phyloP scores from a whole-genome alignment of 2,329 filamentous ascomycete species.

The Huntiella omanensis region DNA sequence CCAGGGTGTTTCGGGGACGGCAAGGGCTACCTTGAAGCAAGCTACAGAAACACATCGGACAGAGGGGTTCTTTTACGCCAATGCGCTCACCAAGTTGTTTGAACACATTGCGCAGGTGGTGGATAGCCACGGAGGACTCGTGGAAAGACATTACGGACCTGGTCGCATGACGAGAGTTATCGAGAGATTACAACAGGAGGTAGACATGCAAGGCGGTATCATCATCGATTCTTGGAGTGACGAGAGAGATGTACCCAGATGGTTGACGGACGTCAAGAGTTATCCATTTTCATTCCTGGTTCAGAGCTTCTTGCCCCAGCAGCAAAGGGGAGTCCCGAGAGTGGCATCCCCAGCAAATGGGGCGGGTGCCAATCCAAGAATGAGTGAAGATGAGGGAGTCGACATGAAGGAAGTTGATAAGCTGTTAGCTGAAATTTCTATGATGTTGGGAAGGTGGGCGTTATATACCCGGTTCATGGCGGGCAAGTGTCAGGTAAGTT shows the following conservation, averaged over 20 bases:
- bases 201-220: slow-evolving; percentile 89
- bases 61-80: slow-evolving; percentile 72
- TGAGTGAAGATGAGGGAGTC: slow-evolving; percentile 75
- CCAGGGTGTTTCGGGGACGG: slow-evolving; percentile 73
- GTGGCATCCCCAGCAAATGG: slow-evolving; percentile 54
- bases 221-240: slow-evolving; percentile 92
- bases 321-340: slow-evolving; percentile 48
- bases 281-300: slow-evolving; percentile 96
- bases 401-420: slow-evolving; percentile 94
- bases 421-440: slow-evolving; percentile 66
- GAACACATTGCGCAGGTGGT: slow-evolving; percentile 96
- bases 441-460: slow-evolving; percentile 89
- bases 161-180: slow-evolving; percentile 93
- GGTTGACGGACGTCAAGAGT: slow-evolving; percentile 85
- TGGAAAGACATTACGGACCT: slow-evolving; percentile 81
- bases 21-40: slow-evolving; percentile 61
- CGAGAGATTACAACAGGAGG: slow-evolving; percentile 80
- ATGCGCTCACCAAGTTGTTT: slow-evolving; percentile 76
- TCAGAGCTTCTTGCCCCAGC: slow-evolving; percentile 69
- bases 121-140: slow-evolving; percentile 73
- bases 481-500: slow-evolving; percentile 60
- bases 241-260: slow-evolving; percentile 65
- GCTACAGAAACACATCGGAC: slow-evolving; percentile 27
- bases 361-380: slow-evolving; percentile 31
- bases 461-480: slow-evolving; percentile 79